Base-by-base conservation (phyloP, 2,329 filamentous ascomycete species). In the Lecanicillium sp. region DNA sequence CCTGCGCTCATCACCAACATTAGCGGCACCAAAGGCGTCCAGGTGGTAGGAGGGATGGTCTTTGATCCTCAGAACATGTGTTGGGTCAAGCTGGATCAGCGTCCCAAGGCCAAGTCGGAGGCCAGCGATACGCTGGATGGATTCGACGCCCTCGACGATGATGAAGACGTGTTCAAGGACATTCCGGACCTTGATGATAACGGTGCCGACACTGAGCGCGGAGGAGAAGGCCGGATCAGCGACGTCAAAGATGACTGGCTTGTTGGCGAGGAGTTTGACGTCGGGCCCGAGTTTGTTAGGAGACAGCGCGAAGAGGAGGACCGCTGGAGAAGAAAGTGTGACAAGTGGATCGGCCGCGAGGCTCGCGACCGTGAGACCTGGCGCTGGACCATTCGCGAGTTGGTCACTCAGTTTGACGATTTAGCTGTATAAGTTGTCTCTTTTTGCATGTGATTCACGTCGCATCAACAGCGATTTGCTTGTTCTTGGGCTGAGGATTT, bases 61-160 rank as follows among this genome's bases (percentile, higher is more conserved):
- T 98, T 96, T 57, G 92, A 98, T 55, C 92, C 92, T 4, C 82
- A 87, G 45, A 86, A 86, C 51, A 96, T 98, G 90, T 94, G 88
- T 58, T 98, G 92, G 92, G 73, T 96, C 41, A 95, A 95, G 60
- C 69, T 92, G 45, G 68, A 71, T 33, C 59, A 67, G 14, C 57
- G 70, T 20, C 57, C 58, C n/a, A 66, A 67, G 36, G 52, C 60
- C 42, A 25, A 6, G 6, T 65, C 68, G 2, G 69, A 75, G 14
- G 58, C 62, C 9, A 65, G 68, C 31, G 78, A 81, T 50, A 67
- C 73, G 3, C 68, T 81, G 62, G 76, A 80, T 46, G 71, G 71
- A 1, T 78, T 81, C 43, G 76, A 85, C 41, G 83, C 80, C 16
- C 63, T 85, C 13, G 85, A 94, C 35, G 86, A 94, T 32, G 87